Base-by-base conservation (phyloP, 352 stramenopile genomes). In the Bremia lactucae region DNA sequence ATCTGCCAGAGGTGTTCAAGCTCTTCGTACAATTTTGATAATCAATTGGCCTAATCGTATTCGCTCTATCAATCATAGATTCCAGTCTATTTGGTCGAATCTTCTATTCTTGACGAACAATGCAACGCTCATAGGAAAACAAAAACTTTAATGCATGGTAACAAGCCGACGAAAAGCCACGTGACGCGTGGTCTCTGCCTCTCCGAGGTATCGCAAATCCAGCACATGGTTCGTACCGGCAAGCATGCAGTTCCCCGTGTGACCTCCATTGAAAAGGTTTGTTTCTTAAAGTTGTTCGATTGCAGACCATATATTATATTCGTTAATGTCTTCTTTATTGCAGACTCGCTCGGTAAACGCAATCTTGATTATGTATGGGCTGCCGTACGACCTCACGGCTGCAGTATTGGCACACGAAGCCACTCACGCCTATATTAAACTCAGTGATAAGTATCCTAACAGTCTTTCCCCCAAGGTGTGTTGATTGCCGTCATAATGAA, bases 351-450 rank as follows among this genome's bases (percentile, higher is more conserved):
- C 65, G 14, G 72, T 87, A 15, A 83, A 67, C 42, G 74, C 69
- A 13, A 84, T 87, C 39, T 46, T 87, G 45, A 69, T 87, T 7
- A 52, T 87, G 6, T 60, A 87, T 49, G 74, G 74, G 6, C 60
- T 87, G 11, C 69, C 74, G n/a, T 82, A 78, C 52, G 74, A 87
- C 20, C 68, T 84, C 2, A 83, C 74, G 3, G 74, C 74, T 7
- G 69, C 76, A 29, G 55, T 87, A 26, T 36, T 87, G 18, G 72
- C 69, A n/a, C 74, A 87, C 36, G 74, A 87, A 60, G 72, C 69
- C 19, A 87, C 72, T 9, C 74, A 87, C 50, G 70, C 74, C 13
- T 84, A 65, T 52, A 82, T 87, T 40, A 84, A 83, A 36, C 52
- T 87, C 6, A 71, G 71, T 21, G 57, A 79, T 36, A 62, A 67